Evolutionary conservation across 1,139 yeast species (phyloP).

Genomic region (Hansenula sp.): DNA sequence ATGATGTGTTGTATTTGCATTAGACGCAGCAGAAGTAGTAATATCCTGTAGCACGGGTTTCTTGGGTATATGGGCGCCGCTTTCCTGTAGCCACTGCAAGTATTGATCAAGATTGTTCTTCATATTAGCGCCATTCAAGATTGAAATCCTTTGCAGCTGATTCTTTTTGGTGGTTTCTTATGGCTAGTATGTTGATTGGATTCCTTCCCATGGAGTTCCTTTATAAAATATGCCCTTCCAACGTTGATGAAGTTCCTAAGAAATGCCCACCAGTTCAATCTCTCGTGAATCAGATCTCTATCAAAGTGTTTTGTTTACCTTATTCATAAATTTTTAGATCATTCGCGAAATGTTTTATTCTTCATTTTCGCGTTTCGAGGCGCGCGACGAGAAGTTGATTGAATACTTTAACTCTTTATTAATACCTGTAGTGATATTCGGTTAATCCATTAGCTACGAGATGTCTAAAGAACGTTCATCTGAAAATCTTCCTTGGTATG

Average conservation of each 20-base stretch:
- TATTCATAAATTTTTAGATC: neutral
- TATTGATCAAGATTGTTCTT: conserved; percentile 1
- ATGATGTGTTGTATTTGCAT: neutral
- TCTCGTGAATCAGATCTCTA: too few species aligned
- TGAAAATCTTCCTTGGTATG: conserved; percentile 44
- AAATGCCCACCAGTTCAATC: too few species aligned
- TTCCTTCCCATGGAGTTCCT: too few species aligned
- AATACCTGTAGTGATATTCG: neutral
- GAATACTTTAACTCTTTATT: too few species aligned
- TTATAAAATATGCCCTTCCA: neutral
- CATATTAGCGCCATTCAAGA: conserved; percentile 1
- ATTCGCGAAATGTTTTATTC: neutral
- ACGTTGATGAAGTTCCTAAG: too few species aligned
- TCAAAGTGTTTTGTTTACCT: neutral
- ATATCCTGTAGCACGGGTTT: neutral
- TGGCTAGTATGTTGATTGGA: too few species aligned
- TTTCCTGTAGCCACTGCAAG: neutral
- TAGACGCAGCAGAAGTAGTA: neutral
- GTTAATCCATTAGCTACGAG: neutral
- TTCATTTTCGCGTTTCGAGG: neutral
- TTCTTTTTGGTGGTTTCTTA: neutral
- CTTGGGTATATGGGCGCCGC: neutral
- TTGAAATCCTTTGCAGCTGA: too few species aligned
- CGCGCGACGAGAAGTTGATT: too few species aligned
- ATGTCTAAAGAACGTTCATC: conserved; percentile 20